Evolutionary conservation across 2,329 filamentous ascomycete genomes (phyloP).

Genomic region (Venturia effusa): DNA sequence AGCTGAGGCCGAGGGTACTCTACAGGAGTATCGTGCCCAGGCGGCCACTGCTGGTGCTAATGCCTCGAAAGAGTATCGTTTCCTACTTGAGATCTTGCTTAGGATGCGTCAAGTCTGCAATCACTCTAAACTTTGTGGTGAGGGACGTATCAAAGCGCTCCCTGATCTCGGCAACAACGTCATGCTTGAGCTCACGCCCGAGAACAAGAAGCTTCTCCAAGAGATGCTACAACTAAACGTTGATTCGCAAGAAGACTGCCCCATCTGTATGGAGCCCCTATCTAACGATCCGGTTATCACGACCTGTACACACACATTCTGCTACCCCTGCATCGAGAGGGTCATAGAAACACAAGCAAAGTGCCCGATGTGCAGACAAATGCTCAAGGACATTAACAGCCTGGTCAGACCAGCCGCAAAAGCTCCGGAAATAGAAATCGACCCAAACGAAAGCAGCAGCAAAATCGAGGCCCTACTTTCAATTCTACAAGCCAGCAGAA

Average conservation of each 20-base stretch:
- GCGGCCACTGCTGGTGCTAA: slow-evolving; percentile 15
- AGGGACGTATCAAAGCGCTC: slow-evolving; percentile 58
- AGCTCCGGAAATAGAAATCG: slow-evolving; percentile 33
- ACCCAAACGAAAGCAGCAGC: slow-evolving; percentile 59
- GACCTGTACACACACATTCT: slow-evolving; percentile 73
- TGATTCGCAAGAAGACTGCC: slow-evolving; percentile 72
- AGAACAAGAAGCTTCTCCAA: slow-evolving; percentile 63
- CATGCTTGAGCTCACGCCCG: slow-evolving; percentile 57
- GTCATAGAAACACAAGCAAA: slow-evolving; percentile 66
- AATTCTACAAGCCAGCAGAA: slow-evolving; percentile 60
- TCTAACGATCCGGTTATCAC: slow-evolving; percentile 64
- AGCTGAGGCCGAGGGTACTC: slow-evolving; percentile 63
- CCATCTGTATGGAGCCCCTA: slow-evolving; percentile 66
- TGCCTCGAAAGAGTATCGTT: slow-evolving; percentile 48
- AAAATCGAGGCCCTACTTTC: slow-evolving; percentile 73
- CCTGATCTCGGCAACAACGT: slow-evolving; percentile 57
- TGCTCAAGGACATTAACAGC: slow-evolving; percentile 35
- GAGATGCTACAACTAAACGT: slow-evolving; percentile 65
- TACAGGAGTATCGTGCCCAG: slow-evolving; percentile 31
- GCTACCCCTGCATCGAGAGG: slow-evolving; percentile 59
- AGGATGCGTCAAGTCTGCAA: slow-evolving; percentile 80
- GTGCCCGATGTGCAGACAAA: slow-evolving; percentile 53
- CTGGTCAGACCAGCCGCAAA: slow-evolving; percentile 59
- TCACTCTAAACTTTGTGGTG: slow-evolving; percentile 73
- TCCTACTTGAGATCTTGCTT: slow-evolving; percentile 70